Evolutionary conservation across 345 rosid genomes (phyloP).

Genomic region (Geranium rotundifolium): DNA sequence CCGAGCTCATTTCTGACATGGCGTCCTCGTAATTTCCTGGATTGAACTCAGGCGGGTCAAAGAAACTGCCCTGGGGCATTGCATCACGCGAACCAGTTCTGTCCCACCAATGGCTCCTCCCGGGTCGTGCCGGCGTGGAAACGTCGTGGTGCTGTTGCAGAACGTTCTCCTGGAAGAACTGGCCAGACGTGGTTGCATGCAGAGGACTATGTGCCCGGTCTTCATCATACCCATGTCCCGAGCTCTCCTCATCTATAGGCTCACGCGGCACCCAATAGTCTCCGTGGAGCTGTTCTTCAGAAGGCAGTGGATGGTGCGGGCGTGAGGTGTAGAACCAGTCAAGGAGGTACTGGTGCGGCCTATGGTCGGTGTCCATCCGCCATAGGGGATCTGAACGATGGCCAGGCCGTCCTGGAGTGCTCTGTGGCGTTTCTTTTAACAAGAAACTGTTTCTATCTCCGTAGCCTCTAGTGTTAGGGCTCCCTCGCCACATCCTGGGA

Average conservation of each 20-base stretch:
- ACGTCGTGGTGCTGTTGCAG: slow-evolving; percentile 39
- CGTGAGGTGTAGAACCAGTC: slow-evolving; percentile 78
- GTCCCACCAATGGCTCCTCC: slow-evolving; percentile 63
- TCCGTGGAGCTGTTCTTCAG: slow-evolving; percentile 18
- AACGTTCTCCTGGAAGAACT: slow-evolving; percentile 39
- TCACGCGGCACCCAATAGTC: slow-evolving; percentile 34
- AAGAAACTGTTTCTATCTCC: slow-evolving; percentile 29
- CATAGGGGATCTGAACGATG: slow-evolving; percentile 46
- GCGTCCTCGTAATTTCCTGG: slow-evolving; percentile 13
- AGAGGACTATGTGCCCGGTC: slow-evolving; percentile 19
- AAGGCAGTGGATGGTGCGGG: slow-evolving; percentile 12
- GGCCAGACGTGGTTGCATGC: slow-evolving; percentile 43
- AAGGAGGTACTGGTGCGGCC: slow-evolving; percentile 72
- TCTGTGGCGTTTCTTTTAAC: slow-evolving; percentile 38
- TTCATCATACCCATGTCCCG: slow-evolving; percentile 17
- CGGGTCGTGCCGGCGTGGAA: slow-evolving; percentile 16
- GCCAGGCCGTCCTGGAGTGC: slow-evolving; percentile 16
- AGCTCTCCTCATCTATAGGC: slow-evolving; percentile 19
- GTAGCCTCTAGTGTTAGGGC: slow-evolving; percentile 20
- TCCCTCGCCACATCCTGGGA: too few relatives aligned
- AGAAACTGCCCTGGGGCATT: slow-evolving; percentile 23
- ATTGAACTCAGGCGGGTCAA: slow-evolving; percentile 61
- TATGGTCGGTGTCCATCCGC: slow-evolving; percentile 58
- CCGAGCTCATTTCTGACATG: slow-evolving; percentile 32
- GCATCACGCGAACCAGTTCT: slow-evolving; percentile 22